phyloP scores from a whole-genome alignment of 495 filamentous ascomycete genomes.

The Neurospora intermedia region DNA sequence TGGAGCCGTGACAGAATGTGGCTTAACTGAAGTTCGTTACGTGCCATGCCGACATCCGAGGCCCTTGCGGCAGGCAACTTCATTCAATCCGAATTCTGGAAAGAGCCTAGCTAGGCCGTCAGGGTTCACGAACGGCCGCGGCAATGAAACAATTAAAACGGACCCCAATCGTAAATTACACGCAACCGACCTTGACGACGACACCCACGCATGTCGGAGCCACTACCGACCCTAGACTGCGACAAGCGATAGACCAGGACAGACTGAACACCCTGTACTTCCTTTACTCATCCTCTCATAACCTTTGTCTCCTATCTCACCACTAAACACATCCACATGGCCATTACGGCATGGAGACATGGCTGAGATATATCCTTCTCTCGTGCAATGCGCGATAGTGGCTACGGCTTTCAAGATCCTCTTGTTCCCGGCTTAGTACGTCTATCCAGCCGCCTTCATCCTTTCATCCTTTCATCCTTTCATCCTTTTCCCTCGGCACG shows the following conservation, averaged over 20 bases:
- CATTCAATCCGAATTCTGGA: no score
- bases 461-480: background rate
- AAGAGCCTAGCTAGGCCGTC: background rate
- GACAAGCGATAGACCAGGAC: background rate
- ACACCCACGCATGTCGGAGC: background rate
- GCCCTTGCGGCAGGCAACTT: background rate
- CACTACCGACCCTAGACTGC: background rate
- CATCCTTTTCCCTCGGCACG: background rate
- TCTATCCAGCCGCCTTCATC: constrained; percentile 7
- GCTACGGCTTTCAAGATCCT: constrained; percentile 87
- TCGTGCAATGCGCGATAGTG: constrained; percentile 77
- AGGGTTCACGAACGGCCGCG: background rate
- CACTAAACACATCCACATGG: background rate
- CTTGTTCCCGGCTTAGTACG: constrained; percentile 93
- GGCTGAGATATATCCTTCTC: constrained; percentile 72
- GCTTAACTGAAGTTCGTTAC: background rate
- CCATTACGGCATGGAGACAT: constrained; percentile 38
- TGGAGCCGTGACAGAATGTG: background rate
- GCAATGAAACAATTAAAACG: background rate
- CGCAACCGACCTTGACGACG: background rate
- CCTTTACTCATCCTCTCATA: background rate
- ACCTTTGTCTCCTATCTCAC: background rate
- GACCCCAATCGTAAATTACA: background rate
- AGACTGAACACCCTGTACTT: background rate
- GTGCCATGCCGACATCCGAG: background rate